Conservation (phyloP, 2,329 filamentous ascomycete species). For the Neocucurbitaria cava region DNA sequence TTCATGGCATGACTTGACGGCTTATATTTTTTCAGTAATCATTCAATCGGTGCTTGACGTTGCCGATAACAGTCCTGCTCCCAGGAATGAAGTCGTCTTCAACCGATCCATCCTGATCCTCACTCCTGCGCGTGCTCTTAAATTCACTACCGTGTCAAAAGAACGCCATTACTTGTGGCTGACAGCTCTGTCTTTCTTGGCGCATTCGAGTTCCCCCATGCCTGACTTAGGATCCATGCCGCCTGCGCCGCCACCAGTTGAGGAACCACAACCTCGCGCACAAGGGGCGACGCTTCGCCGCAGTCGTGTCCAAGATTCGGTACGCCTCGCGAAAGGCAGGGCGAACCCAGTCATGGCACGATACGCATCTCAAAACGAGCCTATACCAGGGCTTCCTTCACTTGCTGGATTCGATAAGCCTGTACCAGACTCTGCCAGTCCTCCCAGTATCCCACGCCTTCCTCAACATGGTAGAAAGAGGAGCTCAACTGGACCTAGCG, state of each 20-base stretch:
- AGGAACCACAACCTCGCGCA: conserved; percentile 44
- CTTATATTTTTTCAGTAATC: conserved; percentile 65
- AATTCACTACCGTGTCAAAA: conserved; percentile 83
- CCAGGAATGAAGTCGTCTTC: conserved; percentile 76
- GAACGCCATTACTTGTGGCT: conserved; percentile 96
- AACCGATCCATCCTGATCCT: conserved; percentile 94
- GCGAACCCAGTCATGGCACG: conserved; percentile 44
- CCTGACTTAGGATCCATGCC: conserved; percentile 68
- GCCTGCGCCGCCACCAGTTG: conserved; percentile 51
- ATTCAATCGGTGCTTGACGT: conserved; percentile 98
- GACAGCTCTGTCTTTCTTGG: conserved; percentile 91
- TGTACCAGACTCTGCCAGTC: conserved; percentile 70
- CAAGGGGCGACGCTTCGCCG: conserved; percentile 54
- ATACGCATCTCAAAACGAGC: conserved; percentile 39
- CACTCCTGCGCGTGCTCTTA: conserved; percentile 90
- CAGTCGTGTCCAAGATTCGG: conserved; percentile 81
- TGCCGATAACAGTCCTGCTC: conserved; percentile 87
- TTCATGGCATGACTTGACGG: not conserved
- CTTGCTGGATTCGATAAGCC: conserved; percentile 48
- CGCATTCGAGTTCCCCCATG: conserved; percentile 82
- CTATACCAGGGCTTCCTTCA: conserved; percentile 40
- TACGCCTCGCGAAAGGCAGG: conserved; percentile 82
- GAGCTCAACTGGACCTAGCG: conserved; percentile 84
- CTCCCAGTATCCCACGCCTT: conserved; percentile 75
- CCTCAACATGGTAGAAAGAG: conserved; percentile 79